These are phyloP conservation scores for Trichoderma atroviride DNA, from an alignment of 2,329 filamentous ascomycete genomes.

Conservation along the genomic window DNA sequence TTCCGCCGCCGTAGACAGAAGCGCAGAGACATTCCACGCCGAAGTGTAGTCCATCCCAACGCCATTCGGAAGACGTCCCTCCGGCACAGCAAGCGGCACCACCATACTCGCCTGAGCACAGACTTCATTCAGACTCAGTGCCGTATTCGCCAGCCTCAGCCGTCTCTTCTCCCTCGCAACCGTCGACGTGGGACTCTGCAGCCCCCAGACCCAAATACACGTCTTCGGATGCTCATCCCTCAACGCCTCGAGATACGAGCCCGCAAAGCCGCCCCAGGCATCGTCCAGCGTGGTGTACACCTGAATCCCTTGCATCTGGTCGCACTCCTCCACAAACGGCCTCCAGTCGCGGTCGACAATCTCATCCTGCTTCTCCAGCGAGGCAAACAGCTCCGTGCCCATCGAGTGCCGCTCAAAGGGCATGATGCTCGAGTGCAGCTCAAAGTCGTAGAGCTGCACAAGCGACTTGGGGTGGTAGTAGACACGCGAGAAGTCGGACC, in stretches of 20 bases:
- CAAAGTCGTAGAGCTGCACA: constrained; percentile 84
- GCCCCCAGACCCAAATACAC: constrained; percentile 82
- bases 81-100: constrained; percentile 71
- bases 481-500: constrained; percentile 94
- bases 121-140: constrained; percentile 69
- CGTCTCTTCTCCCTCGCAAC: constrained; percentile 54
- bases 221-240: constrained; percentile 91
- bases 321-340: constrained; percentile 88
- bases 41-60: constrained; percentile 65
- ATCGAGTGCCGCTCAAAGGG: constrained; percentile 90
- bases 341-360: constrained; percentile 88
- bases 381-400: constrained; percentile 74
- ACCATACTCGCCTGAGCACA: constrained; percentile 74
- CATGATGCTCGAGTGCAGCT: constrained; percentile 76
- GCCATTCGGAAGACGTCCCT: constrained; percentile 57
- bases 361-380: constrained; percentile 78
- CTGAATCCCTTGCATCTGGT: constrained; percentile 88
- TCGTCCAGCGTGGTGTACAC: constrained; percentile 72
- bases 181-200: constrained; percentile 64
- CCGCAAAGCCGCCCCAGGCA: constrained; percentile 78
- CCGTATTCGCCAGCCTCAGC: constrained; percentile 71
- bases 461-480: constrained; percentile 90
- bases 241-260: constrained; percentile 73
- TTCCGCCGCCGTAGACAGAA: constrained; percentile 77
- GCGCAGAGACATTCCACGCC: constrained; percentile 77